Percentiles rank a stretch among this genome's conserved stretches.
phyloP scores from a whole-genome alignment of 345 rosid species.

The Toxicodendron radicans region DNA sequence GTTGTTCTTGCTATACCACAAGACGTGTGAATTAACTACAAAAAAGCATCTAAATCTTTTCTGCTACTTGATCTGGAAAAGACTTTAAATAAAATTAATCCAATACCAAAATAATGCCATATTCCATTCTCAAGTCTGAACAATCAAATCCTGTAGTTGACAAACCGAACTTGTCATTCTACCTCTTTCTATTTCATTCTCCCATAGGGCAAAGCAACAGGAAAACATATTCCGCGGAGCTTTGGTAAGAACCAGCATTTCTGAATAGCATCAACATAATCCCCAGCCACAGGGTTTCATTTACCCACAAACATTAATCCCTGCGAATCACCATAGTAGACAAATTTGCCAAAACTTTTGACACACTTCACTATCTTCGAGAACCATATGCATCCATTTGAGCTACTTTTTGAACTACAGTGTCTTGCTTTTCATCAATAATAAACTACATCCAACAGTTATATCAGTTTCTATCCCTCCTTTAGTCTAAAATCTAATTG shows the following conservation, averaged over 20 bases:
- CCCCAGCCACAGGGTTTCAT: background rate
- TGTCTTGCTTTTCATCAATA: background rate
- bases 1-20: background rate
- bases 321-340: background rate
- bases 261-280: no score
- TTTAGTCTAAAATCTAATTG: background rate
- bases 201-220: no score
- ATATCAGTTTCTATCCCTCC: background rate
- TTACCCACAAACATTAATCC: background rate
- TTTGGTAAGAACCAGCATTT: no score
- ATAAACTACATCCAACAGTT: background rate
- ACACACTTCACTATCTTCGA: background rate
- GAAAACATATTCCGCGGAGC: no score
- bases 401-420: background rate
- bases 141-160: background rate
- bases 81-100: background rate
- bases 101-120: background rate
- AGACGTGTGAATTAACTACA: background rate
- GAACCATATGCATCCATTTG: background rate
- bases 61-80: background rate
- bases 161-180: background rate
- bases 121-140: background rate
- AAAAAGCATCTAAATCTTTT: background rate
- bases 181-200: background rate
- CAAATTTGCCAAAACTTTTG: background rate